These are phyloP conservation scores for Penicillium sp. DNA, from an alignment of 2,329 filamentous ascomycete genomes.

Conservation along the genomic window DNA sequence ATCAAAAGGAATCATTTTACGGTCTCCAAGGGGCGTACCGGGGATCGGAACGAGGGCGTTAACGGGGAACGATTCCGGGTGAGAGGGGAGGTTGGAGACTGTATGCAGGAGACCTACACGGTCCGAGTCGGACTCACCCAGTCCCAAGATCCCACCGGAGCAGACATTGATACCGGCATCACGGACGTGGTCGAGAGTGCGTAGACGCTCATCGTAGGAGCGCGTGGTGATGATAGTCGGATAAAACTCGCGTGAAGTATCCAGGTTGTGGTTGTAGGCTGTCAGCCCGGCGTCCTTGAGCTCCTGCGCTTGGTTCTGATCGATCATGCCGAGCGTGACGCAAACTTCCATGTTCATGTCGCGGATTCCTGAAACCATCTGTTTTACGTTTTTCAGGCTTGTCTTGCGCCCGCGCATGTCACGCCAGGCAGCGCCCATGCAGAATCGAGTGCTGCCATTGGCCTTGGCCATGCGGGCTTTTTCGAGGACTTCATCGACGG, in stretches of 20 bases:
- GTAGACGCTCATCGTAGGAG: conserved; percentile 77
- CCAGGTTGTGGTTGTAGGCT: conserved; percentile 91
- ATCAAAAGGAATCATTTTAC: conserved; percentile 66
- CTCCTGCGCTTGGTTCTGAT: conserved; percentile 70
- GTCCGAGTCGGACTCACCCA: conserved; percentile 73
- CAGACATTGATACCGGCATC: conserved; percentile 86
- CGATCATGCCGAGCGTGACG: conserved; percentile 92
- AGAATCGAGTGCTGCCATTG: conserved; percentile 85
- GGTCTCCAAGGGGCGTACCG: conserved; percentile 76
- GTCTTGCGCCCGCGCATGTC: conserved; percentile 90
- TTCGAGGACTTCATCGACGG: conserved; percentile 72
- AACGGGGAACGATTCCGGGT: conserved; percentile 87
- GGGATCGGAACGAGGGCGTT: conserved; percentile 88
- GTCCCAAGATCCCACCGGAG: conserved; percentile 78
- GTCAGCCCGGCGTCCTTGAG: conserved; percentile 78
- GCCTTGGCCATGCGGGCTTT: conserved; percentile 71
- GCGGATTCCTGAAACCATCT: conserved; percentile 76
- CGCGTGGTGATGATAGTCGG: conserved; percentile 79
- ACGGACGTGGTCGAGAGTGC: conserved; percentile 71
- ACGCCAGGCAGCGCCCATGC: conserved; percentile 90
- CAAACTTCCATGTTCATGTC: conserved; percentile 83
- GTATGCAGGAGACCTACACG: conserved; percentile 79
- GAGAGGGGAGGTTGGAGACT: conserved; percentile 68
- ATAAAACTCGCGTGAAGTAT: conserved; percentile 85
- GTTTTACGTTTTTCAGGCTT: conserved; percentile 73